A percentile compares a stretch with the other conserved stretches of the same genome.
Conservation (phyloP, 257 asterid species). For the Solanum chmielewskii region DNA sequence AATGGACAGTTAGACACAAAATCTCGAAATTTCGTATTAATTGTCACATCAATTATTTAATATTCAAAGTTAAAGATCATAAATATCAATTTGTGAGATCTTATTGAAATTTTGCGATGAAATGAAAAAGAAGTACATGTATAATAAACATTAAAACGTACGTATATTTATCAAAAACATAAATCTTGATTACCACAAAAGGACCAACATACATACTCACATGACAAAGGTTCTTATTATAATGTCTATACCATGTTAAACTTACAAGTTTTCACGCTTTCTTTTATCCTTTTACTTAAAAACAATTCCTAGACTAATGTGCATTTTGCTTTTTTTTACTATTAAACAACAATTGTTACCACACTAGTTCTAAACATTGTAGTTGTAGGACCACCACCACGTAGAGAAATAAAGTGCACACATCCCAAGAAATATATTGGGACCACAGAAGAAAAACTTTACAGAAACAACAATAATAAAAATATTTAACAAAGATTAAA, state of each 20-base stretch:
- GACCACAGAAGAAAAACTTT: neutral
- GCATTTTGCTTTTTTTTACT: neutral
- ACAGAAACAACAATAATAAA: neutral
- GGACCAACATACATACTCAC: neutral
- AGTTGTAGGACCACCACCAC: neutral
- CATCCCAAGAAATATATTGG: neutral
- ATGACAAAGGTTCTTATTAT: neutral
- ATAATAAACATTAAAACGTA: neutral
- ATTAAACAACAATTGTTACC: neutral
- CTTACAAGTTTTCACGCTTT: neutral
- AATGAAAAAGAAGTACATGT: neutral
- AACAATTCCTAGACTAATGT: neutral
- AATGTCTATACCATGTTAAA: neutral
- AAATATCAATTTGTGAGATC: accelerated
- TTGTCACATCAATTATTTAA: no score
- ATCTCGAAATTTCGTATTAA: no score
- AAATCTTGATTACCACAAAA: neutral
- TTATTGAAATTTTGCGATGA: neutral
- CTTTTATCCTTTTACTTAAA: neutral
- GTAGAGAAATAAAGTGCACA: neutral
- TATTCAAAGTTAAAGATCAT: neutral
- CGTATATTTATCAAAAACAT: neutral
- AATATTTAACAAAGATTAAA: neutral
- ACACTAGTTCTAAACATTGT: neutral
- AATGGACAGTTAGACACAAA: neutral